Evolutionary conservation across 2,329 filamentous ascomycete genomes (phyloP), one percentile per base, ranked within the genome.

Genomic region (Chalaropsis ovoidea): DNA sequence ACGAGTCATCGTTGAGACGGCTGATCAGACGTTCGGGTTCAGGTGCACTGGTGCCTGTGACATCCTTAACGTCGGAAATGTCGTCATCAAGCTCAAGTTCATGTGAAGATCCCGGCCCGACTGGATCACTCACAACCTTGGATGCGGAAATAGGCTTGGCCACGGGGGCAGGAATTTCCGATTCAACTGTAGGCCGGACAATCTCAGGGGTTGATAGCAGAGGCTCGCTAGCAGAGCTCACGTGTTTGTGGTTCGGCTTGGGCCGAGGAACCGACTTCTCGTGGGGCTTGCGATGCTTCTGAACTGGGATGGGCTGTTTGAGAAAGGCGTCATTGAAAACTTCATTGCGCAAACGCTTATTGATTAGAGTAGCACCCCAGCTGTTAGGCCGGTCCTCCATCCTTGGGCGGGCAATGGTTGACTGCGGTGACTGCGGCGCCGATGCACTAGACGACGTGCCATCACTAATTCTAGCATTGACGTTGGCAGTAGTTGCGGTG

Each of bases 351-450:
- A 97, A 76, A 67, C 87, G 85, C 71, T 89, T 88, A 73, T 97
- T 97, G 67, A 96, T 89, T 24, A 88, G 92, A 0, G 92, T 96
- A 17, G 91, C 90, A 7, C 93, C 92, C 92, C 93, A 96, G 71
- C 84, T 86, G 69, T 83, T 83, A 7, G 83, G 81, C 22, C 81
- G 78, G 54, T 84, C 79, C 27, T 83, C 80, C 67, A 86, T 71
- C 2, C 71, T 73, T 3, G 80, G 80, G 24, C 80, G 71, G 61
- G 68, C 63, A 27, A 75, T 74, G 24, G 72, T 73, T 24, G 76
- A 76, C n/a, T 67, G 52, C 19, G 62, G 65, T 15, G 62, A 67
- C 19, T 67, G 65, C 7, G 65, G 65, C 10, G 65, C 65, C 22
- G 65, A 67, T 5, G 65, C 65, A 27, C 54, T 64, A 11, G 65